Evolutionary conservation across 495 filamentous ascomycete species (phyloP), one percentile per base, ranked within the genome.

Genomic region (Aspergillus hancockii): DNA sequence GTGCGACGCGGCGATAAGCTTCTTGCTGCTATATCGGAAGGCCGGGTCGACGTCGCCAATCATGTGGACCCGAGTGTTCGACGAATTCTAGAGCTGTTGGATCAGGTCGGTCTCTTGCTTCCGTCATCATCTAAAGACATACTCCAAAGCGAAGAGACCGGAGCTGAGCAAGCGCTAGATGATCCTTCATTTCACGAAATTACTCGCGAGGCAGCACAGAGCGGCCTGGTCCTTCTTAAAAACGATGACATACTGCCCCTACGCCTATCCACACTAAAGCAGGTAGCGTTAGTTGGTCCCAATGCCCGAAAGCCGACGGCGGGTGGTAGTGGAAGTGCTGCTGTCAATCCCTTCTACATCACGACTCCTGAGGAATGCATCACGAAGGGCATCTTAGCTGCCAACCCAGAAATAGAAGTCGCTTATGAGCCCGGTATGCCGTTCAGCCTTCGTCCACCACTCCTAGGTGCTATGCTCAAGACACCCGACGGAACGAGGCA

Each of bases 1-100:
- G 71, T 73, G 38, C 86, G 81, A 66, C 72, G 84, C 36, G 51
- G 32, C 28, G 52, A 40, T 3, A 63, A 62, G 16, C n/a, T 45
- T 1, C 45, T 41, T 0, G 50, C 54, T 2, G 52, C 40, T 38
- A 16, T 51, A 1, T 50, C 47, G 13, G 28, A 54, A 8, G 54
- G 19, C 19, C 41, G 19, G 9, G 9, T 45, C n/a, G 18, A 45
- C 9, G 18, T 45, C 5, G 3, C 41, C n/a, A 21, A 45, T 5
- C 41, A 45, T 19, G 41, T 45, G 2, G 41, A 45, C 9, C 41
- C 41, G 1, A 45, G 41, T 21, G 41, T 45, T 1, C 14, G 41
- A 19, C 34, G 34, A 5, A 9, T 36, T 9, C 8, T 36, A 9
- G 4, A 36, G 34, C 34, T 36, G 13, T 10, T 36, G 1, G 22